phyloP scores from a whole-genome alignment of 208 protist species.

The Trypanosoma melophagium region DNA sequence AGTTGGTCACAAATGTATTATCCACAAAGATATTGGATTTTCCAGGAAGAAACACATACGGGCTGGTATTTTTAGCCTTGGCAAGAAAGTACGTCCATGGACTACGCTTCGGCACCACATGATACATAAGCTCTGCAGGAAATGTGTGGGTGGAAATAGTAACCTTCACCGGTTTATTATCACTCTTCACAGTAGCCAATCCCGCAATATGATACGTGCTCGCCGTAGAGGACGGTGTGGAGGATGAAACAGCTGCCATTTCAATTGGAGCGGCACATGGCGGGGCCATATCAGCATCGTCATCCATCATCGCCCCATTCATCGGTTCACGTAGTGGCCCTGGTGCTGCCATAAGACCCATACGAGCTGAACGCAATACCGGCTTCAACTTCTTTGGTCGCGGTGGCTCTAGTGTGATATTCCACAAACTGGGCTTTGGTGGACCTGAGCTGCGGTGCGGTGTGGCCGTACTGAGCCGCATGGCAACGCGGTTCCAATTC shows the following conservation, averaged over 20 bases:
- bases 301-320: not conserved
- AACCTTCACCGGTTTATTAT: constrained; percentile 47
- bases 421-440: constrained; percentile 36
- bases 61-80: constrained; percentile 45
- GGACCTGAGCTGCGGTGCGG: constrained; percentile 39
- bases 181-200: constrained; percentile 37
- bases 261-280: constrained; percentile 15
- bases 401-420: constrained; percentile 32
- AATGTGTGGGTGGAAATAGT: constrained; percentile 39
- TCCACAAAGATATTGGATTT: constrained; percentile 48
- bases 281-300: not conserved
- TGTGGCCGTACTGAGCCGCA: constrained; percentile 51
- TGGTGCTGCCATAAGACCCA: no score
- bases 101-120: constrained; percentile 38
- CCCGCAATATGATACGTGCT: constrained; percentile 48
- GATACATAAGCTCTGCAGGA: constrained; percentile 37
- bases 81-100: constrained; percentile 34
- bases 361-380: no score
- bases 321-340: no score
- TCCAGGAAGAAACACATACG: constrained; percentile 50
- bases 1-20: constrained; percentile 49
- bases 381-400: not conserved
- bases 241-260: constrained; percentile 24
- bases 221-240: constrained; percentile 28
- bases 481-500: constrained; percentile 54